Evolutionary conservation across 805 yeast genomes (phyloP).

Genomic region (Ogataea wickerhamii): DNA sequence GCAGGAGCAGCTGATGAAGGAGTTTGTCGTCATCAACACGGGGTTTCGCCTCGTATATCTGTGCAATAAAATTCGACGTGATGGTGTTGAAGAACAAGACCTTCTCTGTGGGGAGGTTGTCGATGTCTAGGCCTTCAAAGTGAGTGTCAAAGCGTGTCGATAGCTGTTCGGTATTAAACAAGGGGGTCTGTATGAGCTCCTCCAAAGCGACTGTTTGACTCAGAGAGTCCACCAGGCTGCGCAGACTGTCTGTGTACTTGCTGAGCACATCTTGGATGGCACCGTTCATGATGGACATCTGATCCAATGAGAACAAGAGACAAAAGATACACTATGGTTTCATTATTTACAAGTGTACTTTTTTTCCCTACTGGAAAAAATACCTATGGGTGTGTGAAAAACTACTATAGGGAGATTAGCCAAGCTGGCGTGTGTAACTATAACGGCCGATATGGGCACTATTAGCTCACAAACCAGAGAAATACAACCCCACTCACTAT

Average conservation of each 20-base stretch:
- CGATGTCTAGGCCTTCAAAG: conserved; percentile 8
- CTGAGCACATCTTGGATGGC: not conserved
- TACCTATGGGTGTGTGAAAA: too few species aligned
- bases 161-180: conserved; percentile 3
- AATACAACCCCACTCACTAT: conserved; percentile 70
- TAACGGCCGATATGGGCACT: too few species aligned
- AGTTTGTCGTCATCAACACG: conserved; percentile 3
- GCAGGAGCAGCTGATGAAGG: conserved; percentile 9
- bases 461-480: conserved; percentile 38
- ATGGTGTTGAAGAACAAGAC: conserved; percentile 16
- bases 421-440: too few species aligned
- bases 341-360: too few species aligned
- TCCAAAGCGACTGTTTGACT: not conserved
- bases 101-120: conserved; percentile 9
- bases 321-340: too few species aligned
- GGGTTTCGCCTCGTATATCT: conserved; percentile 3
- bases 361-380: too few species aligned
- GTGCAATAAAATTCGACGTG: conserved; percentile 6
- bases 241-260: conserved; percentile 3
- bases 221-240: conserved; percentile 3
- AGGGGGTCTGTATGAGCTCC: conserved; percentile 2
- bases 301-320: too few species aligned
- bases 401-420: too few species aligned
- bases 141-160: conserved; percentile 1
- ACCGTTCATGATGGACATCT: too few species aligned